Evolutionary conservation across 352 stramenopile species (phyloP).

Genomic region (Achlya hypogyna): DNA sequence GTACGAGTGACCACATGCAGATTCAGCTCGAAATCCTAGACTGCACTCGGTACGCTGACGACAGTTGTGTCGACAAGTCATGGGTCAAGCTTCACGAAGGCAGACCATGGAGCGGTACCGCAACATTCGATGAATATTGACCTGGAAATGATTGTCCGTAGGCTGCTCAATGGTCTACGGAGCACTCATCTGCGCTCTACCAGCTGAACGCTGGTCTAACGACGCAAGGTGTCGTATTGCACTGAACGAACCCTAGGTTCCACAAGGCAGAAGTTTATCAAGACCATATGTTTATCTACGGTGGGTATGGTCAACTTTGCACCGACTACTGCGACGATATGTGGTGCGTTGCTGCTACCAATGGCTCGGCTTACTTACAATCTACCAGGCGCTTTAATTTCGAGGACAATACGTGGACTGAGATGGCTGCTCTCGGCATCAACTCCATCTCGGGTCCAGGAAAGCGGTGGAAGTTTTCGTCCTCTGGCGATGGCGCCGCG

Average conservation of each 20-base stretch:
- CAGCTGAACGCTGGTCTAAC: conserved; percentile 66
- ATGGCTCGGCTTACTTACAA: neutral
- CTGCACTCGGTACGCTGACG: conserved; percentile 79
- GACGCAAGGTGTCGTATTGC: neutral
- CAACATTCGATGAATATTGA: neutral
- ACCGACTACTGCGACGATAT: conserved; percentile 95
- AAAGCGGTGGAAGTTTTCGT: conserved; percentile 90
- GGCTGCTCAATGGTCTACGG: conserved; percentile 82
- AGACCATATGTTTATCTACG: conserved; percentile 89
- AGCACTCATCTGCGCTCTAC: conserved; percentile 80
- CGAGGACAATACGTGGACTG: conserved; percentile 79
- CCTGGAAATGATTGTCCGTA: neutral
- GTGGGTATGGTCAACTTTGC: conserved; percentile 88
- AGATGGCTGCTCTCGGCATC: conserved; percentile 73
- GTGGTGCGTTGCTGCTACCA: conserved; percentile 49
- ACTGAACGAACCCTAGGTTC: conserved; percentile 18
- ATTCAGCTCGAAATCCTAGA: conserved; percentile 28
- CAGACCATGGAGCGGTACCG: conserved; percentile 71
- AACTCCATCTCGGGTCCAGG: conserved; percentile 37
- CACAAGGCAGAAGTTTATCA: conserved; percentile 85
- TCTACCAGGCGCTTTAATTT: conserved; percentile 89
- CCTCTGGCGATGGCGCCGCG: conserved; percentile 45
- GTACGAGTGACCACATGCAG: neutral
- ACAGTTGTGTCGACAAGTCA: conserved; percentile 62
- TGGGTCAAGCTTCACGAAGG: conserved; percentile 84